These are phyloP conservation scores for Rhizoclosmatium sp. DNA, from an alignment of 192 early-diverging fungal species.

Conservation along the genomic window DNA sequence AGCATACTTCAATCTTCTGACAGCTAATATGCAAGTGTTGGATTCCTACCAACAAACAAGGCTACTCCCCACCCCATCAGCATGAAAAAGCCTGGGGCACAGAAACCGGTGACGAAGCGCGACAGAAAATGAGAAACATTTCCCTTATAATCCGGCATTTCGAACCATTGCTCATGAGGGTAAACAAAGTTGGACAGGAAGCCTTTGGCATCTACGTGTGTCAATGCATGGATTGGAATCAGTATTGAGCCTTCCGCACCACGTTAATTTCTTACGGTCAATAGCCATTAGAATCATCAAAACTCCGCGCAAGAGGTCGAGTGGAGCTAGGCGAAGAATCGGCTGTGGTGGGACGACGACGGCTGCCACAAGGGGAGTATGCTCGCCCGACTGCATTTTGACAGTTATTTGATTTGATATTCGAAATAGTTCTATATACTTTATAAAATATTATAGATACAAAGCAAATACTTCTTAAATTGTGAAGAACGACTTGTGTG, in stretches of 20 bases:
- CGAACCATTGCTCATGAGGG: constrained; percentile 52
- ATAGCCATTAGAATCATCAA: constrained; percentile 32
- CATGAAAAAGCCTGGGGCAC: constrained; percentile 54
- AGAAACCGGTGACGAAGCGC: constrained; percentile 45
- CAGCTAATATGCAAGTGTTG: background rate
- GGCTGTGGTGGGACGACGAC: too few species aligned
- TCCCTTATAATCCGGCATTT: constrained; percentile 48
- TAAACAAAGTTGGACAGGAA: constrained; percentile 40
- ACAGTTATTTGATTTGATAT: too few species aligned
- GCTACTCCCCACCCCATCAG: constrained; percentile 52
- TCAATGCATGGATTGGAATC: background rate
- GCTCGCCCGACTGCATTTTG: too few species aligned
- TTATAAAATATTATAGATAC: too few species aligned
- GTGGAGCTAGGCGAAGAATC: background rate
- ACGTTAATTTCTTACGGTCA: background rate
- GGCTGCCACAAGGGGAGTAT: too few species aligned
- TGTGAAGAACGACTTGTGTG: background rate
- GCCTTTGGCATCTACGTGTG: constrained; percentile 14
- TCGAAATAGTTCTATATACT: too few species aligned
- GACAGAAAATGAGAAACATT: constrained; percentile 40
- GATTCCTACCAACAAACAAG: constrained; percentile 37
- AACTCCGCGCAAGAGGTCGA: constrained; percentile 24
- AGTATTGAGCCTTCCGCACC: background rate
- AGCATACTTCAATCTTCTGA: background rate
- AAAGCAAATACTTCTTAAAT: background rate